Percentiles rank a stretch among this genome's conserved stretches.
Evolutionary conservation across 129 eudicot species (phyloP).

Genomic region (Apium graveolens): DNA sequence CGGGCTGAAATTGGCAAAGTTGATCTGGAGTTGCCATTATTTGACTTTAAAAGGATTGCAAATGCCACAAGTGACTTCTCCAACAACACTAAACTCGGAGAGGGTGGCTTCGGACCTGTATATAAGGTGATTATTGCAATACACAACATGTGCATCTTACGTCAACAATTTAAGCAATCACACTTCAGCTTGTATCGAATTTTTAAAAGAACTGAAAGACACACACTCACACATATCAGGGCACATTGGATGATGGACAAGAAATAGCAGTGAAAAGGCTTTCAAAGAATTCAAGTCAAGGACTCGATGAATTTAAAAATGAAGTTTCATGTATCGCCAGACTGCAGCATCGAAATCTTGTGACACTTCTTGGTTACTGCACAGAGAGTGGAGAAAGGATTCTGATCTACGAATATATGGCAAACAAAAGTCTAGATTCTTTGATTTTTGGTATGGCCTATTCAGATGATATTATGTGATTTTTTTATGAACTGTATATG

Average conservation of each 20-base stretch:
- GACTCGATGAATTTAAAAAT: not conserved
- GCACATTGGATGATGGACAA: not conserved
- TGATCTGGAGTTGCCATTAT: too few species aligned
- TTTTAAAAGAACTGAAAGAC: too few species aligned
- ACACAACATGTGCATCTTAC: too few species aligned
- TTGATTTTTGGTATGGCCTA: not conserved
- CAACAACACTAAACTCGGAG: too few species aligned
- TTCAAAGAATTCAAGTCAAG: not conserved
- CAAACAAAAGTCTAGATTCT: not conserved
- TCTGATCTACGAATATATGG: not conserved
- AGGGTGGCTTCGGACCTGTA: too few species aligned
- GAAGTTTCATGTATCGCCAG: not conserved
- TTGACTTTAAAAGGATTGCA: too few species aligned
- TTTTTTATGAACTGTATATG: too few species aligned
- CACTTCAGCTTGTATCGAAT: too few species aligned
- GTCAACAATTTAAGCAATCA: too few species aligned
- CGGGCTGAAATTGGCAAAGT: too few species aligned
- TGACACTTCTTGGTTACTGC: not conserved
- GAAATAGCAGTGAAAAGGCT: slow-evolving; percentile 3
- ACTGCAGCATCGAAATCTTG: not conserved
- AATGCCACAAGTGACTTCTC: too few species aligned
- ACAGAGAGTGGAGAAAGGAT: not conserved
- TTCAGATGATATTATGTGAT: not conserved
- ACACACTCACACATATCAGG: not conserved
- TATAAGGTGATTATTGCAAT: too few species aligned